A percentile compares a stretch with the other conserved stretches of the same genome.
phyloP scores from a whole-genome alignment of 108 stramenopile species.

The Stephanodiscus minutulus region DNA sequence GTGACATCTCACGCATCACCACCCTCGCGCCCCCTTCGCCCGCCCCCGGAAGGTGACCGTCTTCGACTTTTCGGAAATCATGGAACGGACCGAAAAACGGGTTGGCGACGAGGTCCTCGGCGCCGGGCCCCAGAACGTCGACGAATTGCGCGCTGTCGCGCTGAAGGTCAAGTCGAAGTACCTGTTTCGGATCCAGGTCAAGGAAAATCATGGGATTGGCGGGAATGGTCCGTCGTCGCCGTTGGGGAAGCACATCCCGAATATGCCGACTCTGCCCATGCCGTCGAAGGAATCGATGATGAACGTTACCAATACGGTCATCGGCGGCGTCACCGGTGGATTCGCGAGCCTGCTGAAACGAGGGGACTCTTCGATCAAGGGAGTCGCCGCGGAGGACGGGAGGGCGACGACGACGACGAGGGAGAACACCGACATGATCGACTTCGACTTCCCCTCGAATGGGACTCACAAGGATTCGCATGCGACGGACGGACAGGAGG shows the following conservation, averaged over 20 bases:
- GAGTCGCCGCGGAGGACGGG: neutral
- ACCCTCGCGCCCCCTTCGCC: neutral
- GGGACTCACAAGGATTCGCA: neutral
- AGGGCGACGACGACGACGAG: too few relatives aligned
- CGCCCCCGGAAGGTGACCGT: slow-evolving; percentile 66
- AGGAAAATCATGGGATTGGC: slow-evolving; percentile 50
- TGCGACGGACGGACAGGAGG: neutral
- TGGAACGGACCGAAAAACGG: slow-evolving; percentile 76
- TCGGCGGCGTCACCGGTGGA: slow-evolving; percentile 34
- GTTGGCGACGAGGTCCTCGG: slow-evolving; percentile 81
- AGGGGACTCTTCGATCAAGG: neutral
- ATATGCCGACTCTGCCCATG: neutral
- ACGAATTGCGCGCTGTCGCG: slow-evolving; percentile 72
- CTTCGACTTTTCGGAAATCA: slow-evolving; percentile 85
- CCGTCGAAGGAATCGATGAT: slow-evolving; percentile 37
- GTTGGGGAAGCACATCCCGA: slow-evolving; percentile 7
- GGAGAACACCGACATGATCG: neutral
- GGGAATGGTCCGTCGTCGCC: slow-evolving; percentile 15
- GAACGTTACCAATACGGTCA: slow-evolving; percentile 37
- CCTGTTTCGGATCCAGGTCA: slow-evolving; percentile 35
- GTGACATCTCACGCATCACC: neutral
- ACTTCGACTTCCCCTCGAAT: neutral
- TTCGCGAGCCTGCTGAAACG: slow-evolving; percentile 31
- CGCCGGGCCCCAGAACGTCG: slow-evolving; percentile 77
- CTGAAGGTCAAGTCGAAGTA: slow-evolving; percentile 64